Evolutionary conservation across 768 basidiomycete genomes (phyloP).

Genomic region (Cantharellus anzutake): DNA sequence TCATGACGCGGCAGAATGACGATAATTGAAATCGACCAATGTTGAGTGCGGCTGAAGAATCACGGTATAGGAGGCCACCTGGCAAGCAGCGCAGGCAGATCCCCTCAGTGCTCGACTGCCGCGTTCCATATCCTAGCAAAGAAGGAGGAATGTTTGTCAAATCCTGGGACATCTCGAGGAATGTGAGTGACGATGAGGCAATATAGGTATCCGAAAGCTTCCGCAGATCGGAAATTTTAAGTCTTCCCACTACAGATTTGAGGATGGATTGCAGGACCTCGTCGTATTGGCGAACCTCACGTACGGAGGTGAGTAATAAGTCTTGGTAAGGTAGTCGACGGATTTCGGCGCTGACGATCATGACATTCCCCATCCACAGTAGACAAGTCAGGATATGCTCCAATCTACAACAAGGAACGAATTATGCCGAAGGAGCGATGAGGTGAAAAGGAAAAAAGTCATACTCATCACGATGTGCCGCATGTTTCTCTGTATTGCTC

Average conservation of each 20-base stretch:
- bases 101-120: constrained; percentile 43
- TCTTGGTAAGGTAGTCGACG: constrained; percentile 79
- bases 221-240: constrained; percentile 43
- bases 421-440: not conserved
- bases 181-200: constrained; percentile 51
- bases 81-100: constrained; percentile 9
- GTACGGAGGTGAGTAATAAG: constrained; percentile 35
- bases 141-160: constrained; percentile 42
- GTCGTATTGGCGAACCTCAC: constrained; percentile 18
- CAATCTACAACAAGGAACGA: constrained; percentile 24
- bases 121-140: constrained; percentile 56
- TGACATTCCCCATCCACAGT: constrained; percentile 52
- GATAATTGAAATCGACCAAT: not conserved
- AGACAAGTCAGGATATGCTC: constrained; percentile 61
- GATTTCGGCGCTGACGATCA: constrained; percentile 57
- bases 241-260: constrained; percentile 36
- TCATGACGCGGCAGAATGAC: not conserved
- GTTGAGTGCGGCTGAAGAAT: not conserved
- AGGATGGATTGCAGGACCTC: constrained; percentile 32
- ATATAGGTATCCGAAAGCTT: constrained; percentile 64
- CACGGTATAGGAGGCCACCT: not conserved
- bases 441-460: too few relatives aligned
- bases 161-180: constrained; percentile 32
- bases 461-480: too few relatives aligned
- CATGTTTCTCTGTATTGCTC: too few relatives aligned